A percentile compares a stretch with the other conserved stretches of the same genome.
These are phyloP conservation scores for Hysterium pulicare DNA, from an alignment of 2,329 filamentous ascomycete genomes.

Conservation along the genomic window DNA sequence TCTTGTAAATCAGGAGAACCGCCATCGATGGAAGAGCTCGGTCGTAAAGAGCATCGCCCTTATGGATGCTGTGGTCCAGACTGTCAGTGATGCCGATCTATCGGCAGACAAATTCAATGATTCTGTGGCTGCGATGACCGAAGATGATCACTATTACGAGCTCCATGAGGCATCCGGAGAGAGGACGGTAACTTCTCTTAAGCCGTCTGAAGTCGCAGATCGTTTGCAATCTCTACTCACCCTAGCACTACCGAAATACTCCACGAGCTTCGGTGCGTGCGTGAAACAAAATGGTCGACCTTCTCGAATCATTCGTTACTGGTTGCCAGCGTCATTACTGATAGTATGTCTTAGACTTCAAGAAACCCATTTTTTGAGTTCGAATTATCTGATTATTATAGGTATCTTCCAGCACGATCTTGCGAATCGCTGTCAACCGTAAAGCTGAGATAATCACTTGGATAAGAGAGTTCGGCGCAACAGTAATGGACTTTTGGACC, in stretches of 20 bases:
- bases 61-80: slow-evolving; percentile 79
- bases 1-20: slow-evolving; percentile 46
- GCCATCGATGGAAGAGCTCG: slow-evolving; percentile 65
- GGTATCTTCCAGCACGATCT: slow-evolving; percentile 76
- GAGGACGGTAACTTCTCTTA: slow-evolving; percentile 31
- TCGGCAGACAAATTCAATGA: slow-evolving; percentile 54
- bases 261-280: slow-evolving; percentile 52
- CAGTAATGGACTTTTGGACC: slow-evolving; percentile 83
- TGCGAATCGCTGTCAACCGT: slow-evolving; percentile 71
- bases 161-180: slow-evolving; percentile 37
- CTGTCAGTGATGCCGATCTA: slow-evolving; percentile 62
- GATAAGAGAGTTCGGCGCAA: slow-evolving; percentile 74
- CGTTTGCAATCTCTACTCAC: slow-evolving; percentile 68
- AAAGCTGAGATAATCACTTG: slow-evolving; percentile 75
- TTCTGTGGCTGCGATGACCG: slow-evolving; percentile 54
- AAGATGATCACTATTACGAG: slow-evolving; percentile 46
- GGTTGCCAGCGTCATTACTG: slow-evolving; percentile 71
- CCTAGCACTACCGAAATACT: slow-evolving; percentile 65
- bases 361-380: background rate
- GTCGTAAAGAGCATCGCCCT: slow-evolving; percentile 77
- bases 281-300: slow-evolving; percentile 71
- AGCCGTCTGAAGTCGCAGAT: slow-evolving; percentile 58
- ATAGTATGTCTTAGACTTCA: slow-evolving; percentile 47
- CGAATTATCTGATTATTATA: slow-evolving; percentile 8
- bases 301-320: slow-evolving; percentile 74